Evolutionary conservation across 2,329 filamentous ascomycete genomes (phyloP).

Genomic region (Epichloe baconii): DNA sequence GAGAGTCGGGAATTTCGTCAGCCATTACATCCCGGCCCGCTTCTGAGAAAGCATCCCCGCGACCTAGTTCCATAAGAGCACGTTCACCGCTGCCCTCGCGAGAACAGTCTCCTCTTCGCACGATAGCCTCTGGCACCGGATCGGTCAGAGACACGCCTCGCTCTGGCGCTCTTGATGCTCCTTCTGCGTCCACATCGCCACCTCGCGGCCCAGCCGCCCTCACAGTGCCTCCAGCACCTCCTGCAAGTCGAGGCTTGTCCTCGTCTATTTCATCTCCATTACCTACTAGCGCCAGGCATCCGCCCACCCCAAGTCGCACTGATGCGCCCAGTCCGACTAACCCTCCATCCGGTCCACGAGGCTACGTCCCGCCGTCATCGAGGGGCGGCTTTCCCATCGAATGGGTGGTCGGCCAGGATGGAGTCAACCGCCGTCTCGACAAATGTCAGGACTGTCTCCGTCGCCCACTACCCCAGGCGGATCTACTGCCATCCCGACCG

Average conservation of each 20-base stretch:
- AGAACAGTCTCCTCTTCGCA: slow-evolving; percentile 23
- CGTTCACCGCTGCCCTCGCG: slow-evolving; percentile 35
- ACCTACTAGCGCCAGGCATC: slow-evolving; percentile 20
- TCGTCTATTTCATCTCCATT: slow-evolving; percentile 23
- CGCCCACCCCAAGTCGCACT: slow-evolving; percentile 23
- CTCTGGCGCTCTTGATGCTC: slow-evolving; percentile 16
- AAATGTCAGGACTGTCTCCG: slow-evolving; percentile 21
- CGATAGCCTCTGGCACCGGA: slow-evolving; percentile 10
- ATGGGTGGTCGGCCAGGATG: slow-evolving; percentile 34
- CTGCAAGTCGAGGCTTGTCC: slow-evolving; percentile 25
- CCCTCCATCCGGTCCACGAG: slow-evolving; percentile 41
- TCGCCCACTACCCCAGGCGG: slow-evolving; percentile 28
- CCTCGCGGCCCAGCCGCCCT: slow-evolving; percentile 42
- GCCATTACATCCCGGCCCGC: slow-evolving; percentile 36
- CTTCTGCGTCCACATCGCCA: slow-evolving; percentile 28
- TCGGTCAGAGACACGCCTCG: slow-evolving; percentile 17
- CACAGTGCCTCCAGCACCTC: slow-evolving; percentile 35
- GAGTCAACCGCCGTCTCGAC: slow-evolving; percentile 21
- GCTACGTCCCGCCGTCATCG: slow-evolving; percentile 31
- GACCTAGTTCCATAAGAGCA: slow-evolving; percentile 30
- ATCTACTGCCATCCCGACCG: slow-evolving; percentile 33
- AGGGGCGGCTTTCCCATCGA: slow-evolving; percentile 32
- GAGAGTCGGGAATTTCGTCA: slow-evolving; percentile 37
- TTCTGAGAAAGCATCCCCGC: slow-evolving; percentile 41
- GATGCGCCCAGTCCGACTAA: slow-evolving; percentile 33